Evolutionary conservation across 1,139 yeast species (phyloP).

Genomic region (Scheffersomyces segobiensis): DNA sequence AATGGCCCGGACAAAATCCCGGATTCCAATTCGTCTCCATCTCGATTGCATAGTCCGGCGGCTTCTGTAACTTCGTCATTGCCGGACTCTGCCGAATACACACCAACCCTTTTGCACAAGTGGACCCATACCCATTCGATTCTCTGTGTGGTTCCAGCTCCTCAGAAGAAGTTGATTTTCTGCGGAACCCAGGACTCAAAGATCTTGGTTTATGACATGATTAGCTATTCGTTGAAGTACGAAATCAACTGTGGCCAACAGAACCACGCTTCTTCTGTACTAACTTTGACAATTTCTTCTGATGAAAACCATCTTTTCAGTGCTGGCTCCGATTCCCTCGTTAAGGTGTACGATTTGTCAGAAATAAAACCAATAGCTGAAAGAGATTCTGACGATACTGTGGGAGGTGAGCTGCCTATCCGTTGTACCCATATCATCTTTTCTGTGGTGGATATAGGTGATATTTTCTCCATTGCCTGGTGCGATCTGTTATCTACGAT

Average conservation of each 20-base stretch:
- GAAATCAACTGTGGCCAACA: slow-evolving; percentile 31
- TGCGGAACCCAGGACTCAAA: slow-evolving; percentile 96
- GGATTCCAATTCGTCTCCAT: background rate
- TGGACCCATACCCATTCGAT: slow-evolving; percentile 79
- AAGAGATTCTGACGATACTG: slow-evolving; percentile 1
- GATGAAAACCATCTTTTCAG: slow-evolving; percentile 70
- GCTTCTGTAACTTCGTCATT: background rate
- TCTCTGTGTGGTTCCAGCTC: slow-evolving; percentile 73
- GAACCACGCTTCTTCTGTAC: slow-evolving; percentile 73
- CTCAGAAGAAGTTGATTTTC: slow-evolving; percentile 57
- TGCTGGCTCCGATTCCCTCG: slow-evolving; percentile 88
- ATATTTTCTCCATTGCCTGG: slow-evolving; percentile 83
- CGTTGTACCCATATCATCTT: slow-evolving; percentile 69
- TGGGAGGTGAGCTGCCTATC: slow-evolving; percentile 3
- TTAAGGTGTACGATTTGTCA: slow-evolving; percentile 76
- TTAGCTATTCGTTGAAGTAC: slow-evolving; percentile 55
- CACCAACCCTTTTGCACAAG: slow-evolving; percentile 48
- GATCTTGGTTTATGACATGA: slow-evolving; percentile 69
- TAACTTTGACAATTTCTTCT: slow-evolving; percentile 60
- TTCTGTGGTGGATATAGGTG: slow-evolving; percentile 87
- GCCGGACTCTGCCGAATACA: slow-evolving; percentile 2
- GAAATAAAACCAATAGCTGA: background rate
- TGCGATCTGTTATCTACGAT: slow-evolving; percentile 58
- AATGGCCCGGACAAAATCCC: background rate
- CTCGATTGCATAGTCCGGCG: background rate